These are phyloP conservation scores for Pseudoturritis turrita DNA, from an alignment of 345 rosid species.

Conservation along the genomic window DNA sequence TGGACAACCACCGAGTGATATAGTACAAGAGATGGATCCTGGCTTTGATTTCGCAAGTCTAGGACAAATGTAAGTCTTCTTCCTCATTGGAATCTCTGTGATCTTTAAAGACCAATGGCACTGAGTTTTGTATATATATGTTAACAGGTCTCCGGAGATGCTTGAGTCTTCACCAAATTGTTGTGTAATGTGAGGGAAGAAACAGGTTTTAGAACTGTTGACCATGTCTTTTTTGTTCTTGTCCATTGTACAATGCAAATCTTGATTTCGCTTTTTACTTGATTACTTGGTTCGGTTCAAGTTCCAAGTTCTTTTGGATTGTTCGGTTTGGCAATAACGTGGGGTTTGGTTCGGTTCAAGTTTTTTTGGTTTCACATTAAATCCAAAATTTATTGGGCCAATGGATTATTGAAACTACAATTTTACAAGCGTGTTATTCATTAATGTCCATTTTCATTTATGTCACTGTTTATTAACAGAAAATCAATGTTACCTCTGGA, in stretches of 20 bases:
- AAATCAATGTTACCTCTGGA: no score
- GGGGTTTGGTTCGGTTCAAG: no score
- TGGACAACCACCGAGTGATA: constrained; percentile 95
- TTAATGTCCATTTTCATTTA: no score
- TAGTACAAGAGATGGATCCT: constrained; percentile 86
- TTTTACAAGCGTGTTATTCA: no score
- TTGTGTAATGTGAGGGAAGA: constrained; percentile 60
- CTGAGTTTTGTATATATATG: constrained; percentile 3
- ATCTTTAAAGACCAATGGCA: neutral
- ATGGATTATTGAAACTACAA: no score
- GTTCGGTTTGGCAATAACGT: neutral
- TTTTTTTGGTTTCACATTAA: no score
- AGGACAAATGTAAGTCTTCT: constrained; percentile 71
- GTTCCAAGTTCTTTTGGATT: constrained; percentile 1
- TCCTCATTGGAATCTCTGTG: neutral
- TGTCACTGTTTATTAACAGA: no score
- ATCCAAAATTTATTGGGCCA: no score
- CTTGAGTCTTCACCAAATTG: constrained; percentile 68
- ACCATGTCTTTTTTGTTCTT: neutral
- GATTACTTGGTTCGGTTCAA: neutral
- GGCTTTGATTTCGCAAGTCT: constrained; percentile 76
- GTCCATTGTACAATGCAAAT: constrained; percentile 23
- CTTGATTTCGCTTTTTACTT: neutral
- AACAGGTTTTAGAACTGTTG: neutral
- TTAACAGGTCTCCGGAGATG: constrained; percentile 70